phyloP scores from a whole-genome alignment of 2,329 filamentous ascomycete species.

The Hymenotorrendiella dingleyae region DNA sequence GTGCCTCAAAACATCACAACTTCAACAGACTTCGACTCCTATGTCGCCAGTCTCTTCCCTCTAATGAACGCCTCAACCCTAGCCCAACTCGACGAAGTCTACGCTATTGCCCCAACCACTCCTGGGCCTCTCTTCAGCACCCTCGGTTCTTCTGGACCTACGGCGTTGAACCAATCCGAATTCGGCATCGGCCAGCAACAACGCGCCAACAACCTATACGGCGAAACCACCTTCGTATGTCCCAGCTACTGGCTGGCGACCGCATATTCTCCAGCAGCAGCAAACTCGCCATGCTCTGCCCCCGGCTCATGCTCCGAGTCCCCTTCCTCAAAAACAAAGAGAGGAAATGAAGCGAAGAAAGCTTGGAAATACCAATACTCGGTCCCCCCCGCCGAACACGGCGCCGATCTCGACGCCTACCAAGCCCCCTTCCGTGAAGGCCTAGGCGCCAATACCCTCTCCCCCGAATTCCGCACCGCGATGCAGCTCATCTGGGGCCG shows the following conservation, averaged over 20 bases:
- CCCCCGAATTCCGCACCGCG: too few species aligned
- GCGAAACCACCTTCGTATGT: conserved; percentile 47
- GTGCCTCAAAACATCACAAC: conserved; percentile 33
- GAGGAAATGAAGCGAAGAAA: background rate
- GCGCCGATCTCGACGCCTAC: conserved; percentile 30
- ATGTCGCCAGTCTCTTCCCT: too few species aligned
- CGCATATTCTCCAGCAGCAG: conserved; percentile 35
- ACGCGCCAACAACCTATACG: conserved; percentile 43
- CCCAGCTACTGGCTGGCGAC: conserved; percentile 46
- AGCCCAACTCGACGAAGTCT: too few species aligned
- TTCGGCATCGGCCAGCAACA: conserved; percentile 44
- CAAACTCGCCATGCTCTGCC: too few species aligned
- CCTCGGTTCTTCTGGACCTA: conserved; percentile 31
- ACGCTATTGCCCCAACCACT: too few species aligned
- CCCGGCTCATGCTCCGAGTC: too few species aligned
- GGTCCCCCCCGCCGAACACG: conserved; percentile 32
- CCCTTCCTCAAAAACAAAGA: conserved; percentile 1
- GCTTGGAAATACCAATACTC: conserved; percentile 41
- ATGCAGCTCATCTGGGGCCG: conserved; percentile 12
- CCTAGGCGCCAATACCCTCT: too few species aligned
- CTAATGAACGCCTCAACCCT: too few species aligned
- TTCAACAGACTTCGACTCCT: too few species aligned
- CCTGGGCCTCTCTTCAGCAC: conserved; percentile 28
- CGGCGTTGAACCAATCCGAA: conserved; percentile 38
- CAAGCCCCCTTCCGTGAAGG: too few species aligned